Percentiles rank a stretch among this genome's conserved stretches.
These are phyloP conservation scores for Coniophora puteana DNA, from an alignment of 1,284 basidiomycete species.

Conservation along the genomic window DNA sequence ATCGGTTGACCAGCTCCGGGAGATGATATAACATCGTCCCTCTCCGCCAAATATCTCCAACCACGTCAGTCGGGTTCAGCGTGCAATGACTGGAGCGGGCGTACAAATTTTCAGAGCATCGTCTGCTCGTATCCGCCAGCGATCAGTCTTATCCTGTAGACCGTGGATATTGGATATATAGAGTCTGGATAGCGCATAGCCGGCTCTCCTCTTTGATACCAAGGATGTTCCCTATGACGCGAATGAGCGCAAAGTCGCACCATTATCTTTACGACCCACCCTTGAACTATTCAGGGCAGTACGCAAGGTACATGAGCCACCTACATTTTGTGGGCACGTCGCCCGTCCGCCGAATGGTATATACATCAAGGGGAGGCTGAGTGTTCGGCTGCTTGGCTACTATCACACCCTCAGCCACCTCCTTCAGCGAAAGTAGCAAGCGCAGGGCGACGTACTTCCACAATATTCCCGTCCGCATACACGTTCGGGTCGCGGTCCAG, in stretches of 20 bases:
- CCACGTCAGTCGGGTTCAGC: constrained; percentile 1
- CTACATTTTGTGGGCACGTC: constrained; percentile 77
- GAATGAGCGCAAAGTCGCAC: constrained; percentile 14
- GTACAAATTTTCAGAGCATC: constrained; percentile 64
- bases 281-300: constrained; percentile 86
- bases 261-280: constrained; percentile 12
- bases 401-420: constrained; percentile 32
- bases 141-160: constrained; percentile 91
- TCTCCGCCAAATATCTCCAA: constrained; percentile 65
- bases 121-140: constrained; percentile 75
- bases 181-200: constrained; percentile 74
- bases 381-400: constrained; percentile 64
- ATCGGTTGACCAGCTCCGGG: constrained; percentile 84
- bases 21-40: constrained; percentile 76
- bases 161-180: constrained; percentile 89
- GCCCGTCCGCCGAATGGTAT: constrained; percentile 83
- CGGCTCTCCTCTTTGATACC: constrained; percentile 86
- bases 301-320: constrained; percentile 79
- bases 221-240: constrained; percentile 58
- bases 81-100: constrained; percentile 18
- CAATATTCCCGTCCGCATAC: constrained; percentile 79
- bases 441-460: constrained; percentile 75
- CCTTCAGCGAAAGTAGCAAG: too few species aligned
- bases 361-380: constrained; percentile 77
- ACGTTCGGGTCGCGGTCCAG: constrained; percentile 80